A percentile compares a stretch with the other conserved stretches of the same genome.
phyloP scores from a whole-genome alignment of 805 yeast species.

The Scheffersomyces lignosus region DNA sequence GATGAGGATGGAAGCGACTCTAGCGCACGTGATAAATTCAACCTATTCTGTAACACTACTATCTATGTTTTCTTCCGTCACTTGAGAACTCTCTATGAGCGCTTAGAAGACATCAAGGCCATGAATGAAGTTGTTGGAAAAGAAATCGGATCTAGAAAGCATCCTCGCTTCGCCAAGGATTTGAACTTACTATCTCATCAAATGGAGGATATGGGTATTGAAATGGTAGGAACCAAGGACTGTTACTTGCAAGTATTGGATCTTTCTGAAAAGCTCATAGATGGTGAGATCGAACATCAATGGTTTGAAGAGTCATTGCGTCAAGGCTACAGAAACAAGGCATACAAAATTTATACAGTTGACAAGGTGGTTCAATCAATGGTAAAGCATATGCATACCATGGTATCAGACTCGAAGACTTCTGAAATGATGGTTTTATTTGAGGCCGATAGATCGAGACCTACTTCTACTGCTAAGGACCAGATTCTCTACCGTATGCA shows the following conservation, averaged over 20 bases:
- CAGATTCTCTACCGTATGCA: conserved; percentile 91
- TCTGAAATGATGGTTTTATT: conserved; percentile 78
- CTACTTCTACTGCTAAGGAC: conserved; percentile 71
- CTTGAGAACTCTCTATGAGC: conserved; percentile 74
- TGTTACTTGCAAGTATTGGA: conserved; percentile 78
- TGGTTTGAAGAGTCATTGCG: conserved; percentile 95
- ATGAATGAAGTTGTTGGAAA: conserved; percentile 68
- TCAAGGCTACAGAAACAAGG: conserved; percentile 91
- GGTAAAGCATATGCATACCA: conserved; percentile 80
- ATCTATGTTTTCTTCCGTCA: conserved; percentile 88
- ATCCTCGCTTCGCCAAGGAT: conserved; percentile 81
- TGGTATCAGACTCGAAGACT: conserved; percentile 75
- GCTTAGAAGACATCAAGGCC: conserved; percentile 74
- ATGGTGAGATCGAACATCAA: conserved; percentile 89
- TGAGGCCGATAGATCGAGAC: conserved; percentile 72
- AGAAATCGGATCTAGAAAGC: conserved; percentile 64
- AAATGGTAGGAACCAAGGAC: conserved; percentile 59
- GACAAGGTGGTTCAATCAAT: conserved; percentile 81
- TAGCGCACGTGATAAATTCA: conserved; percentile 56
- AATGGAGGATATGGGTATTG: conserved; percentile 76
- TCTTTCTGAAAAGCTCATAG: conserved; percentile 74
- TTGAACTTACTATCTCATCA: conserved; percentile 79
- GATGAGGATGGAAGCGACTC: conserved; percentile 18
- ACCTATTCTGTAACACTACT: conserved; percentile 84
- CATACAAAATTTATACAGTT: conserved; percentile 87